These are phyloP conservation scores for Aspergillus cristatus DNA, from an alignment of 495 filamentous ascomycete genomes.

Conservation along the genomic window DNA sequence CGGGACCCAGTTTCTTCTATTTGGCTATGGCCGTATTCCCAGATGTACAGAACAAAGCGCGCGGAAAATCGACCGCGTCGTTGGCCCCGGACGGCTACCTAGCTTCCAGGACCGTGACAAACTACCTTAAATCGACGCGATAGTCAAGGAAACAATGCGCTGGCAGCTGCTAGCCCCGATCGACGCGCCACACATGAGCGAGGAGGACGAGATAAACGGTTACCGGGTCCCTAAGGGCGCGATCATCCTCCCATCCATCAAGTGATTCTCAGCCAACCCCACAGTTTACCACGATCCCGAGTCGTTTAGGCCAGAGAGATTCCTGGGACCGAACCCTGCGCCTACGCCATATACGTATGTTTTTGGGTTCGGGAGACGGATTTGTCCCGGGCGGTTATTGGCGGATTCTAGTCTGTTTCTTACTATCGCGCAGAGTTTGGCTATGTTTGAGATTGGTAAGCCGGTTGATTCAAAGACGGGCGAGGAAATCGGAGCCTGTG, in stretches of 20 bases:
- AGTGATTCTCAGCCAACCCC: constrained; percentile 27
- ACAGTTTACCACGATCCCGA: constrained; percentile 21
- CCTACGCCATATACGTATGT: constrained; percentile 18
- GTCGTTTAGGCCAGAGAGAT: constrained; percentile 29
- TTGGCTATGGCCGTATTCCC: constrained; percentile 41
- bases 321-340: constrained; percentile 17
- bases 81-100: constrained; percentile 31
- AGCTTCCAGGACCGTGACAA: constrained; percentile 35
- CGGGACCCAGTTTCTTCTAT: constrained; percentile 29
- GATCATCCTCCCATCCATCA: constrained; percentile 34
- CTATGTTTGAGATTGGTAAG: constrained; percentile 31
- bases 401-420: constrained; percentile 29
- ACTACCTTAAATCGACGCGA: constrained; percentile 42
- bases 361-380: constrained; percentile 33
- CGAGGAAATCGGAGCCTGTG: constrained; percentile 20
- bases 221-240: constrained; percentile 47
- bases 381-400: constrained; percentile 28
- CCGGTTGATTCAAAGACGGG: constrained; percentile 16
- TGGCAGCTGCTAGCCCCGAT: constrained; percentile 50
- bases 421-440: constrained; percentile 22
- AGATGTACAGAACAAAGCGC: constrained; percentile 36
- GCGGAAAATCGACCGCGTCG: constrained; percentile 19
- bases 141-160: constrained; percentile 50
- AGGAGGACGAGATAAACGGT: constrained; percentile 45
- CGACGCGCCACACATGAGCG: constrained; percentile 45